A percentile compares a stretch with the other conserved stretches of the same genome.
These are phyloP conservation scores for Oxytropis ochrocephala DNA, from an alignment of 306 rosid genomes.

Conservation along the genomic window DNA sequence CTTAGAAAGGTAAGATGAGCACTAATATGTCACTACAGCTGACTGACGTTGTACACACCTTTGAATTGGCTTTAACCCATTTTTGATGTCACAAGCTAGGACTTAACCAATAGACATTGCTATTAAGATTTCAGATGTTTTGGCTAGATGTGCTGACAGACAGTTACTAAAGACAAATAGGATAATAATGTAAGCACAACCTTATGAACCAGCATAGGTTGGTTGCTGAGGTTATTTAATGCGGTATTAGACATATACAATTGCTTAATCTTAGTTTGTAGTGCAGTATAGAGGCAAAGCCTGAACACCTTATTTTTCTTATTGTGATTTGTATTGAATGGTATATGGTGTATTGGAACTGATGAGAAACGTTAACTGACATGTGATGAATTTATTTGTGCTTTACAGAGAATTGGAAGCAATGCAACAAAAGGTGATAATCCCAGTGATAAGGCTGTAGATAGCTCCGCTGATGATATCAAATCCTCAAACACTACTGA, in stretches of 20 bases:
- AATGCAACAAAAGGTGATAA: slow-evolving; percentile 33
- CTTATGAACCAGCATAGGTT: not conserved
- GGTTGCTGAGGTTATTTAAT: not conserved
- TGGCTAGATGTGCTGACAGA: slow-evolving; percentile 3
- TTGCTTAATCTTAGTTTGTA: not conserved
- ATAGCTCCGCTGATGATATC: slow-evolving; percentile 26
- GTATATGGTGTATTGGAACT: slow-evolving; percentile 14
- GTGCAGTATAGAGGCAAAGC: not conserved
- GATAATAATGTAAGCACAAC: not conserved
- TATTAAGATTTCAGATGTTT: not conserved
- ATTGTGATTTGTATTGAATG: slow-evolving; percentile 4
- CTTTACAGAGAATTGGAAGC: slow-evolving; percentile 52
- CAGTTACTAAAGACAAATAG: not conserved
- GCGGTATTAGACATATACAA: not conserved
- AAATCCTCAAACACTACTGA: slow-evolving; percentile 30
- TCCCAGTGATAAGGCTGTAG: slow-evolving; percentile 29
- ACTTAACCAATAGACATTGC: not conserved
- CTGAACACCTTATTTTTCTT: slow-evolving; percentile 8
- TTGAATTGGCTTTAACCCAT: not conserved
- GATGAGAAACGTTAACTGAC: slow-evolving; percentile 19
- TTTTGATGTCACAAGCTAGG: not conserved
- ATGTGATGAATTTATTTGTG: slow-evolving; percentile 20
- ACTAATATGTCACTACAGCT: not conserved
- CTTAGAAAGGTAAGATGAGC: slow-evolving; percentile 61
- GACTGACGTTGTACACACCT: not conserved